phyloP scores from a whole-genome alignment of 1,284 basidiomycete species.

The Naganishia albida region DNA sequence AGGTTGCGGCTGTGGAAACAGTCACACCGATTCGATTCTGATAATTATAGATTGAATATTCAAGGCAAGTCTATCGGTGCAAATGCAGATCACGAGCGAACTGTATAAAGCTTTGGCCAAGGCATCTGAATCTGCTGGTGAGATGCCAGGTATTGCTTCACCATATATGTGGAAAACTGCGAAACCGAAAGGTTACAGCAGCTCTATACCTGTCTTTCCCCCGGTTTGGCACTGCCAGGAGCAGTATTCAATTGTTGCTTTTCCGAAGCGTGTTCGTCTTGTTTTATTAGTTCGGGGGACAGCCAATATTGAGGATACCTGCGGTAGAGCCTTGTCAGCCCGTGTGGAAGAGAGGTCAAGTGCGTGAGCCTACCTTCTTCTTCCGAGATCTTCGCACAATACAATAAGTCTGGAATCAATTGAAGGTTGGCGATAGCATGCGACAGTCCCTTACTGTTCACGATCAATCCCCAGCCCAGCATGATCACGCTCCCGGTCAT shows the following conservation, averaged over 20 bases:
- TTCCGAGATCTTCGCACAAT: slow-evolving; percentile 10
- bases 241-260: slow-evolving; percentile 22
- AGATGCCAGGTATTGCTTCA: neutral
- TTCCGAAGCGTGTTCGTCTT: slow-evolving; percentile 20
- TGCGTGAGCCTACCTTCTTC: slow-evolving; percentile 10
- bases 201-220: slow-evolving; percentile 11
- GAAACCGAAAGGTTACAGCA: neutral
- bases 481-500: slow-evolving; percentile 27
- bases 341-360: too few relatives aligned
- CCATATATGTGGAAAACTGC: neutral
- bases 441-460: slow-evolving; percentile 14
- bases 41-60: too few relatives aligned
- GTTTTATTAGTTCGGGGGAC: slow-evolving; percentile 1
- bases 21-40: too few relatives aligned
- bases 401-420: neutral
- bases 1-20: too few relatives aligned
- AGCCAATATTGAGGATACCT: slow-evolving; percentile 31
- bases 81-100: too few relatives aligned
- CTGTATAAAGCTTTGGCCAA: too few relatives aligned
- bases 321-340: neutral
- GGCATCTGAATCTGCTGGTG: neutral
- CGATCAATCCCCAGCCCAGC: slow-evolving; percentile 28
- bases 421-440: neutral
- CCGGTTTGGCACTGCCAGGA: slow-evolving; percentile 17
- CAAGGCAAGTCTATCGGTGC: too few relatives aligned